Evolutionary conservation across 2,329 filamentous ascomycete genomes (phyloP).

Genomic region (Aspergillus tubingensis): DNA sequence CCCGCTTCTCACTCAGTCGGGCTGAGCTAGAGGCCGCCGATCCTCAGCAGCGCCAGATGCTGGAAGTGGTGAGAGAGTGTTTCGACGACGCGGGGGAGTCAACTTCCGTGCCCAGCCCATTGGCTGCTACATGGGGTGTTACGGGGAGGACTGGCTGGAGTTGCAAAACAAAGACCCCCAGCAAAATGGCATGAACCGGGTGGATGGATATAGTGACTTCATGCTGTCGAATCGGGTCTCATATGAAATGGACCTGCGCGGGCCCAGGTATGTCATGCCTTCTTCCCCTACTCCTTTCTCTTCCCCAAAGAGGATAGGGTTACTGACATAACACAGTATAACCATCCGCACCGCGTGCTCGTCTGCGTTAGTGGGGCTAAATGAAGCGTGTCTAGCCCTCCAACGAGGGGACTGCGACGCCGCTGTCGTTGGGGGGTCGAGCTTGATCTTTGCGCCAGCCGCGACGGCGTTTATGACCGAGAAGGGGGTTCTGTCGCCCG

Average conservation of each 20-base stretch:
- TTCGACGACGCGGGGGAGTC: constrained; percentile 29
- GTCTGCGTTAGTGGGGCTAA: constrained; percentile 32
- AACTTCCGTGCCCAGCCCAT: constrained; percentile 28
- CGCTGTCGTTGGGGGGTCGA: constrained; percentile 38
- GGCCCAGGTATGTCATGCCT: constrained; percentile 23
- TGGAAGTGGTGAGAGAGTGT: constrained; percentile 31
- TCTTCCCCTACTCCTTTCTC: background rate
- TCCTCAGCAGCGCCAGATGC: constrained; percentile 30
- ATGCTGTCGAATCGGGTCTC: constrained; percentile 32
- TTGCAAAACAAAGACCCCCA: constrained; percentile 10
- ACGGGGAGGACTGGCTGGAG: constrained; percentile 20
- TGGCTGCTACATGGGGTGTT: constrained; percentile 20
- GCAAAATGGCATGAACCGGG: constrained; percentile 14
- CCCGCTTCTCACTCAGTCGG: constrained; percentile 25
- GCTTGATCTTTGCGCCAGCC: constrained; percentile 34
- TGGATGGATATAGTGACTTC: constrained; percentile 20
- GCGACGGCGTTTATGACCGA: constrained; percentile 29
- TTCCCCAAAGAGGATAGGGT: background rate
- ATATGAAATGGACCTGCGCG: constrained; percentile 29
- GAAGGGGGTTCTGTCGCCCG: constrained; percentile 37
- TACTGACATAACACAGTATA: constrained; percentile 13
- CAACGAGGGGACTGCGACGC: constrained; percentile 12
- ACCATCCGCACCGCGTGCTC: constrained; percentile 41
- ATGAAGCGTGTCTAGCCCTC: constrained; percentile 31
- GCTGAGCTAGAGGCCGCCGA: constrained; percentile 25